These are phyloP conservation scores for Tinospora cordifolia DNA, from an alignment of 164 flowering plant species.

Conservation along the genomic window DNA sequence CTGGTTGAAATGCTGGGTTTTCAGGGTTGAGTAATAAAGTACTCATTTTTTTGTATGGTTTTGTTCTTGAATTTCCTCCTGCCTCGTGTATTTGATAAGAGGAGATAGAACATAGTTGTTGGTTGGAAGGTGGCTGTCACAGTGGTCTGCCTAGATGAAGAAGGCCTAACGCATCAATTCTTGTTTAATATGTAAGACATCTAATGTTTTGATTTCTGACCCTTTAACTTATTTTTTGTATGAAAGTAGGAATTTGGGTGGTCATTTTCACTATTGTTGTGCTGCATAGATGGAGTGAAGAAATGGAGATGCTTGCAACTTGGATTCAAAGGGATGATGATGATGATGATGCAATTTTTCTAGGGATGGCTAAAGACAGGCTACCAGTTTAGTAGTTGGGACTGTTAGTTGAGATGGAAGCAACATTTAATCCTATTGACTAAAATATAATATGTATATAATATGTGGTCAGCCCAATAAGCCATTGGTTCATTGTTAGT, in stretches of 20 bases:
- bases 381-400: not conserved
- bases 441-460: not conserved
- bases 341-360: not conserved
- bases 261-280: not conserved
- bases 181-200: not conserved
- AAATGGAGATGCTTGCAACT: not conserved
- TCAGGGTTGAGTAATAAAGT: not conserved
- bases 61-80: not conserved
- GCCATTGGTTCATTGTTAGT: not conserved
- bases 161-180: not conserved
- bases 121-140: not conserved
- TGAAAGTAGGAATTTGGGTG: not conserved
- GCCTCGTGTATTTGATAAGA: not conserved
- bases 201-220: not conserved
- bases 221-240: no score
- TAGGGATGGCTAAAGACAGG: not conserved
- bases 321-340: constrained; percentile 3
- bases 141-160: not conserved
- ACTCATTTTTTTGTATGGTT: not conserved
- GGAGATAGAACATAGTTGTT: not conserved
- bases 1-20: not conserved
- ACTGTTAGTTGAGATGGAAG: not conserved
- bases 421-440: not conserved
- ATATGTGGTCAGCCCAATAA: not conserved
- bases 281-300: not conserved